These are phyloP conservation scores for Paspalum notatum DNA, from an alignment of 176 grass and related monocot genomes.

Conservation along the genomic window DNA sequence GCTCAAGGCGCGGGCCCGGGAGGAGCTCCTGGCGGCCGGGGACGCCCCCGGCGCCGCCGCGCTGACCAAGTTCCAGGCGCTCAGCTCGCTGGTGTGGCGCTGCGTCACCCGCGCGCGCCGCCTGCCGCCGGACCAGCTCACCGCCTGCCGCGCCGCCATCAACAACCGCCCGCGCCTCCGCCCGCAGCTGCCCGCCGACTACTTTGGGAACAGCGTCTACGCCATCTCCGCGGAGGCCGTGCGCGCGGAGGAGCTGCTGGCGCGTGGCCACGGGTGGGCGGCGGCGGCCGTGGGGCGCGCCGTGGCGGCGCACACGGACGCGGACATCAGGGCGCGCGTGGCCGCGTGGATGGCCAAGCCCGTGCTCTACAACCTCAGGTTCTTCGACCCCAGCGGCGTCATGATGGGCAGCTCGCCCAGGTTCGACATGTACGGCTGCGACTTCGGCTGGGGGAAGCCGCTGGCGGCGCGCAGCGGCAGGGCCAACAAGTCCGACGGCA, in stretches of 20 bases:
- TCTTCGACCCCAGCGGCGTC: slow-evolving; percentile 33
- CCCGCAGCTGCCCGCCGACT: slow-evolving; percentile 45
- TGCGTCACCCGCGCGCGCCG: slow-evolving; percentile 57
- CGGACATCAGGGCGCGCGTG: slow-evolving; percentile 38
- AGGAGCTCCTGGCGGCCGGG: slow-evolving; percentile 44
- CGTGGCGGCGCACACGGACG: slow-evolving; percentile 62
- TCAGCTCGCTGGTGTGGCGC: slow-evolving; percentile 61
- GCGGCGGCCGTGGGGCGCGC: slow-evolving; percentile 42
- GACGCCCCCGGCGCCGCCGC: slow-evolving; percentile 37
- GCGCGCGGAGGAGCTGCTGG: slow-evolving; percentile 46
- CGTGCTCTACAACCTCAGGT: slow-evolving; percentile 9
- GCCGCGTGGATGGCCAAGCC: slow-evolving; percentile 45
- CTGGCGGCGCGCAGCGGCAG: slow-evolving; percentile 61
- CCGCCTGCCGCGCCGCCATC: slow-evolving; percentile 39
- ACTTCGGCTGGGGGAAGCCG: slow-evolving; percentile 70
- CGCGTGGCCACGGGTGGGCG: slow-evolving; percentile 61
- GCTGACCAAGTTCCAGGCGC: slow-evolving; percentile 65
- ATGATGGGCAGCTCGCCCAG: slow-evolving; percentile 71
- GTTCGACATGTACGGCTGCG: slow-evolving; percentile 68
- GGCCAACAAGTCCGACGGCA: slow-evolving; percentile 71
- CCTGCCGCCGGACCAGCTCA: slow-evolving; percentile 27
- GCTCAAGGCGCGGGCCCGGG: slow-evolving; percentile 53
- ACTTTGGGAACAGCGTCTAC: slow-evolving; percentile 64
- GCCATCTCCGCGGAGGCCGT: slow-evolving; percentile 8
- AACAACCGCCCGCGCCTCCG: slow-evolving; percentile 60